These are phyloP conservation scores for Penstemon newberryi DNA, from an alignment of 257 asterid species.

Conservation along the genomic window DNA sequence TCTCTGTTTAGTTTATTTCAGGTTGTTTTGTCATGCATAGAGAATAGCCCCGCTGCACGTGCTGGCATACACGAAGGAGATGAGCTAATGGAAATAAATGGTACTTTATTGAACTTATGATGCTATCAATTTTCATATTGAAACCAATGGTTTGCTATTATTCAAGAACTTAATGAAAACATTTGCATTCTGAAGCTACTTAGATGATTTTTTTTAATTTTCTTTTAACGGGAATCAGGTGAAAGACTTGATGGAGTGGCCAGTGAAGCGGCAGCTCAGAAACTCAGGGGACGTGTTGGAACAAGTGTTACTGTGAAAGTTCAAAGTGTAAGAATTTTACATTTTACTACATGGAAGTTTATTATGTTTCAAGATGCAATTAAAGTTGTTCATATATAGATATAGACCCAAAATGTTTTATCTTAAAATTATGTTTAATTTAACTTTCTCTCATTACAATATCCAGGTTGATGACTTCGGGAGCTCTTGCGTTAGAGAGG, in stretches of 20 bases:
- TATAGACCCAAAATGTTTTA: not conserved
- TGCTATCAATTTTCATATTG: slow-evolving; percentile 2
- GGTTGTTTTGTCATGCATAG: slow-evolving; percentile 90
- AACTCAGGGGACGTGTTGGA: slow-evolving; percentile 89
- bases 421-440: not conserved
- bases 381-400: not conserved
- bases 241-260: slow-evolving; percentile 76
- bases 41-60: slow-evolving; percentile 93
- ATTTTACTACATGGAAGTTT: not conserved
- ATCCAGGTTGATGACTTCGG: slow-evolving; percentile 55
- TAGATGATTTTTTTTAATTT: slow-evolving; percentile 1
- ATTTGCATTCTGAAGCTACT: not conserved
- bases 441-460: slow-evolving; percentile 20
- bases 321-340: slow-evolving; percentile 55
- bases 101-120: slow-evolving; percentile 40
- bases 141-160: not conserved
- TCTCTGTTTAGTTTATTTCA: slow-evolving; percentile 28
- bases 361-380: not conserved
- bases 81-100: slow-evolving; percentile 82
- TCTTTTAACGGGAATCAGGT: slow-evolving; percentile 41
- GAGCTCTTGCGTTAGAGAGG: slow-evolving; percentile 64
- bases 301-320: slow-evolving; percentile 80
- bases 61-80: slow-evolving; percentile 97
- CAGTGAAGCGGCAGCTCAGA: slow-evolving; percentile 90
- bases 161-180: not conserved